Base-by-base conservation (phyloP, 208 protist species). In the Trypanosoma platydactyli region DNA sequence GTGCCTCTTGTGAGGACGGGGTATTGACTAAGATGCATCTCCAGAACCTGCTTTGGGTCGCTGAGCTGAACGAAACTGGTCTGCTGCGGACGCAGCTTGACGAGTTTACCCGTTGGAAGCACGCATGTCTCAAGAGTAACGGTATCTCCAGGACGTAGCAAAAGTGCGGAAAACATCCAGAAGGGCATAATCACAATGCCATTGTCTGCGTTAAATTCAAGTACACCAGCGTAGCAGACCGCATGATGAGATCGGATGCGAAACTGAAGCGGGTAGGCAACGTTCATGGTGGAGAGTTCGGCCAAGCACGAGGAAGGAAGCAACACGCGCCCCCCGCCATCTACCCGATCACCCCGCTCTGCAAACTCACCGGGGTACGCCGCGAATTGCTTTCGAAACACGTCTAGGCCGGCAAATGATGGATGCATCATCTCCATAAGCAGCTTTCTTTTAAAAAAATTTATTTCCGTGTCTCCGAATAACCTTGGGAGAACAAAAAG, bases 91-190 rank as follows among this genome's bases (percentile, higher is more conserved):
- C 84, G 86, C 7, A 99, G 81, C 77, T 97, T 96, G 42, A 97
- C 71, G 53, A 97, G 89, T 33, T 77, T 81, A n/a, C 94, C 94
- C 7, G 85, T 76, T 0, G 79, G 77, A 13, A 98, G 76, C 20
- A 72, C 80, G 48, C 79, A 92, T 50, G 82, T 95, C 41, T 82
- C 58, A 27, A 98, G 67, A 40, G 48, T 68, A 15, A 98, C 71
- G 7, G 88, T 77, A 50, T 80, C 68, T 5, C 77, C 78, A 25
- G 64, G 64, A 22, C 80, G 57, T 12, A 97, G 60, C 30, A 77
- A 49, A 5, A 98, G 70, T 54, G 96, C 79, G n/a, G 86, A 55
- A 69, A 95, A 96, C 94, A 98, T 97, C 92, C 95, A 98, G 30
- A 90, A 73, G 0, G 97, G 97, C 46, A 98, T 72, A 48, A 97